Evolutionary conservation across 176 grass and related monocot species (phyloP).

Genomic region (Ensete glaucum): DNA sequence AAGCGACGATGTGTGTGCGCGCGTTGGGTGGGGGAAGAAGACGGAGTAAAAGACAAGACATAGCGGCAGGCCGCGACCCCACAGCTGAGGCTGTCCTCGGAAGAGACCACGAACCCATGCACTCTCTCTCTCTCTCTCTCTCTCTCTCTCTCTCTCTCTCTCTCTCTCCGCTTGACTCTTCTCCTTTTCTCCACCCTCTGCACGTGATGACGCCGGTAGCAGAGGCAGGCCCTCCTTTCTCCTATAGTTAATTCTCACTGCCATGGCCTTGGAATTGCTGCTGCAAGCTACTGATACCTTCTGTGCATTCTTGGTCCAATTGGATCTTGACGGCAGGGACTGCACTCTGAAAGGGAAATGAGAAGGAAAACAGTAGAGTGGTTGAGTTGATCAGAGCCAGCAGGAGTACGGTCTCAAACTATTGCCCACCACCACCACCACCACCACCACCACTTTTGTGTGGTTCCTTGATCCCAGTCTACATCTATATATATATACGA

Average conservation of each 20-base stretch:
- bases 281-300: background rate
- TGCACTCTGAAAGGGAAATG: background rate
- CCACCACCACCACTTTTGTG: too few species aligned
- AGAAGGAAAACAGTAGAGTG: background rate
- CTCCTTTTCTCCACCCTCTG: background rate
- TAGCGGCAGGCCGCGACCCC: background rate
- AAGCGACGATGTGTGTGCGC: too few species aligned
- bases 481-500: too few species aligned
- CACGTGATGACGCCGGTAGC: background rate
- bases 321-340: background rate
- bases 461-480: too few species aligned
- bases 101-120: background rate
- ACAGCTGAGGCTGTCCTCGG: background rate
- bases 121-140: background rate
- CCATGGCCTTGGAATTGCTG: slow-evolving; percentile 1
- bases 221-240: background rate
- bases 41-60: background rate
- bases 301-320: background rate
- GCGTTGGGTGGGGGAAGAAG: background rate
- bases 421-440: background rate
- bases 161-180: background rate
- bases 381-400: background rate
- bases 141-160: background rate
- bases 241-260: background rate
- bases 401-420: background rate